Percentiles rank a stretch among this genome's conserved stretches.
These are phyloP conservation scores for Omphalotus guepiniiformis DNA, from an alignment of 768 basidiomycete genomes.

Conservation along the genomic window DNA sequence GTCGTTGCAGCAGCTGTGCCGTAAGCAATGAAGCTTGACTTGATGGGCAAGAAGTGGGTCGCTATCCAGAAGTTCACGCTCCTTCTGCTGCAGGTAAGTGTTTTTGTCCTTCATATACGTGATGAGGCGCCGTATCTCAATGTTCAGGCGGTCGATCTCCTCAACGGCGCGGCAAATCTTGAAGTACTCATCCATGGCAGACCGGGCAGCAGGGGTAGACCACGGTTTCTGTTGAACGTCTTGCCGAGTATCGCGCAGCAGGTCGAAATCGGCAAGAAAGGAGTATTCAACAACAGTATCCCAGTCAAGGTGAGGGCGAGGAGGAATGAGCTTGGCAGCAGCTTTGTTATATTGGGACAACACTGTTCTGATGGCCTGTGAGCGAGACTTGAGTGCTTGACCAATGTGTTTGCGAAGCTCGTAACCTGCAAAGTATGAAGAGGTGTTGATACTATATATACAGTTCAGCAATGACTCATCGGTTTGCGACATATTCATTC, in stretches of 20 bases:
- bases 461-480: background rate
- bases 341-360: slow-evolving; percentile 12
- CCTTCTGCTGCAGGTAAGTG: background rate
- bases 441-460: background rate
- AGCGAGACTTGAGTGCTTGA: slow-evolving; percentile 11
- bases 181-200: background rate
- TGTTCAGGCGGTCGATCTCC: slow-evolving; percentile 14
- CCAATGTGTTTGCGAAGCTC: slow-evolving; percentile 11
- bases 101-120: slow-evolving; percentile 13
- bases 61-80: background rate
- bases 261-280: slow-evolving; percentile 17
- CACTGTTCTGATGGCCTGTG: slow-evolving; percentile 12
- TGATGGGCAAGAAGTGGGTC: slow-evolving; percentile 8
- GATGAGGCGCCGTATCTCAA: slow-evolving; percentile 14
- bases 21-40: background rate
- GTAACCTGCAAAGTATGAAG: slow-evolving; percentile 11
- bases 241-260: slow-evolving; percentile 7
- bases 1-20: slow-evolving; percentile 1
- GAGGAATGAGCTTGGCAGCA: slow-evolving; percentile 7
- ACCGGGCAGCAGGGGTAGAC: background rate
- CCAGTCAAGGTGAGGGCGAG: slow-evolving; percentile 10
- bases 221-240: slow-evolving; percentile 9
- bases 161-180: slow-evolving; percentile 11
- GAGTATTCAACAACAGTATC: slow-evolving; percentile 16
- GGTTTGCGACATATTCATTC: background rate